These are phyloP conservation scores for Wakefieldia striispora DNA, from an alignment of 768 basidiomycete genomes.

Conservation along the genomic window DNA sequence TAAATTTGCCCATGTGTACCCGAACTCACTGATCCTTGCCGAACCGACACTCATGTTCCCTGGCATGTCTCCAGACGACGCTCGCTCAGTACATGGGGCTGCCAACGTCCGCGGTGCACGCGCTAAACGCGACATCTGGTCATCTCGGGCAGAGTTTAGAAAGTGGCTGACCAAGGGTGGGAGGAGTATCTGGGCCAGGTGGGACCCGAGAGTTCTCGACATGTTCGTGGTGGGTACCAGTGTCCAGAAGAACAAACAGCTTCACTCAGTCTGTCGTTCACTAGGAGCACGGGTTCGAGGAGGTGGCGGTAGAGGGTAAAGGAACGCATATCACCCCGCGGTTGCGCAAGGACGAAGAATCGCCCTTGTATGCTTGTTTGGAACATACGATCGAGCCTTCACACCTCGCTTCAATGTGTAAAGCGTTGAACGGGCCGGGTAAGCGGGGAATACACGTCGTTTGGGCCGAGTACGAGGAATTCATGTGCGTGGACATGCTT, in stretches of 20 bases:
- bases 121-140: conserved; percentile 27
- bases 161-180: conserved; percentile 17
- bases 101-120: conserved; percentile 30
- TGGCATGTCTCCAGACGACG: conserved; percentile 23
- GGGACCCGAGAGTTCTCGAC: conserved; percentile 24
- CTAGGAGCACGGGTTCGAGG: conserved; percentile 28
- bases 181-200: conserved; percentile 20
- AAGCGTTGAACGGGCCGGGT: conserved; percentile 6
- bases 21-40: conserved; percentile 22
- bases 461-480: conserved; percentile 32
- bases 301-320: conserved; percentile 7
- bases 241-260: not conserved
- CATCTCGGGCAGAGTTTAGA: conserved; percentile 17
- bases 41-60: conserved; percentile 35
- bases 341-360: conserved; percentile 31
- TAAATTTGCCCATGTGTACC: conserved; percentile 11
- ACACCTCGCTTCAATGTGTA: conserved; percentile 21
- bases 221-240: conserved; percentile 20
- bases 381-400: conserved; percentile 27
- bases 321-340: conserved; percentile 18
- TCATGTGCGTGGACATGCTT: conserved; percentile 20
- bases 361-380: conserved; percentile 22
- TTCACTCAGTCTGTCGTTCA: not conserved
- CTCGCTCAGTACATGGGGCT: conserved; percentile 28
- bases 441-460: conserved; percentile 25